Evolutionary conservation across 805 yeast species (phyloP), one percentile per base, ranked within the genome.

Genomic region (Metschnikowia peoriensis): DNA sequence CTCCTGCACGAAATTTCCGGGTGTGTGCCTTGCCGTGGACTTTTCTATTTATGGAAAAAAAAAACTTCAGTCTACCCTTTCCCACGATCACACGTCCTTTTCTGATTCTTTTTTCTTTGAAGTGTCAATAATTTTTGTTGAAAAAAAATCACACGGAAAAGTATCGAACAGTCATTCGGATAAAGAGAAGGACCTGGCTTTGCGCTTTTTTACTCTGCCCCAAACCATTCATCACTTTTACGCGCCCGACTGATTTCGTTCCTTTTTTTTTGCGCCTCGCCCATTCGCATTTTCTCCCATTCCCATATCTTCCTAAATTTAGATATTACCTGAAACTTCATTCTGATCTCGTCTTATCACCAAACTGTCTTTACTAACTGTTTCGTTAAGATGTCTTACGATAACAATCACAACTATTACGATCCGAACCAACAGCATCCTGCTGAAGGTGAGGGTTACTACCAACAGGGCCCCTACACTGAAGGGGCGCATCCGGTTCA

Each of bases 331-430:
- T 22, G 9, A 22, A 34, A 49, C 40, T 17, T 12, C 49, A 45
- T 40, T 50, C 28, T 17, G 41, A 39, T 46, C 46, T 49, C 28
- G 46, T 39, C 48, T 28, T 27, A 17, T 41, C 47, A 41, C 27
- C 52, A 47, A 50, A 37, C 17, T 40, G 29, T 32, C 52, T 22
- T 38, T 61, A 63, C 66, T 63, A 63, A 63, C 66, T 34, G 8
- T 46, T 27, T 40, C 46, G 54, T 49, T 9, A 41, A 75, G 82
- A 81, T 81, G 86, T 81, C 86, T 71, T 81, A 81, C 71, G 85
- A 81, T 72, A 73, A 70, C 66, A 66, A 72, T 65, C 72, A 72
- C 58, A 75, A 80, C 61, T 76, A 77, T 67, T 65, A 66, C 55
- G 67, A 66, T 55, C 67, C 66, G 52, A 60, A 60, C 65, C 69